Conservation (phyloP, 495 filamentous ascomycete species). For the Neurospora sp. region DNA sequence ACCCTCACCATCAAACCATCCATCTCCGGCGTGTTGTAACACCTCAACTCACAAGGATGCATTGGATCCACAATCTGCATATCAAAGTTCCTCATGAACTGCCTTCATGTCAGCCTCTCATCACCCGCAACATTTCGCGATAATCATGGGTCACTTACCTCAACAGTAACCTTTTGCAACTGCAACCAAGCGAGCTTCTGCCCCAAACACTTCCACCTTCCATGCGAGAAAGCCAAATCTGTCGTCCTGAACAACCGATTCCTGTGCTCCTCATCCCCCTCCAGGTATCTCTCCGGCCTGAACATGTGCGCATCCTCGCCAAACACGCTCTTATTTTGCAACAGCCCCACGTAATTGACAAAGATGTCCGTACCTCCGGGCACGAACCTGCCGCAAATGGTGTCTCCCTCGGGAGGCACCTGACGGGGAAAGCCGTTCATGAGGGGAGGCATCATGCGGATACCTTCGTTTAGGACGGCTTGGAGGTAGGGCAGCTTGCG, state of each 20-base stretch:
- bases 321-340: constrained; percentile 29
- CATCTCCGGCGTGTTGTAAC: background rate
- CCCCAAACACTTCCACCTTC: constrained; percentile 9
- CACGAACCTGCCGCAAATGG: constrained; percentile 33
- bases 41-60: background rate
- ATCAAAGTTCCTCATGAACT: background rate
- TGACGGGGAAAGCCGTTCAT: constrained; percentile 9
- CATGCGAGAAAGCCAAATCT: constrained; percentile 6
- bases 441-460: constrained; percentile 17
- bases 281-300: constrained; percentile 43
- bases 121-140: background rate
- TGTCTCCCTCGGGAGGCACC: constrained; percentile 25
- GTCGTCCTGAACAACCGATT: background rate
- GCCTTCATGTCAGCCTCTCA: background rate
- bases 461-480: constrained; percentile 21
- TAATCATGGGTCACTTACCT: background rate
- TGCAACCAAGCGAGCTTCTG: constrained; percentile 6
- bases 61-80: constrained; percentile 9
- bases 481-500: constrained; percentile 22
- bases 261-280: constrained; percentile 5
- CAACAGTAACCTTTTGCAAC: constrained; percentile 11
- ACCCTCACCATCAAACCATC: constrained; percentile 1
- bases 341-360: constrained; percentile 29
- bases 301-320: constrained; percentile 37
- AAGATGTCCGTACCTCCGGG: constrained; percentile 1